Evolutionary conservation across 306 rosid species (phyloP), one percentile per base, ranked within the genome.

Genomic region (Lathyrus tuberosus): DNA sequence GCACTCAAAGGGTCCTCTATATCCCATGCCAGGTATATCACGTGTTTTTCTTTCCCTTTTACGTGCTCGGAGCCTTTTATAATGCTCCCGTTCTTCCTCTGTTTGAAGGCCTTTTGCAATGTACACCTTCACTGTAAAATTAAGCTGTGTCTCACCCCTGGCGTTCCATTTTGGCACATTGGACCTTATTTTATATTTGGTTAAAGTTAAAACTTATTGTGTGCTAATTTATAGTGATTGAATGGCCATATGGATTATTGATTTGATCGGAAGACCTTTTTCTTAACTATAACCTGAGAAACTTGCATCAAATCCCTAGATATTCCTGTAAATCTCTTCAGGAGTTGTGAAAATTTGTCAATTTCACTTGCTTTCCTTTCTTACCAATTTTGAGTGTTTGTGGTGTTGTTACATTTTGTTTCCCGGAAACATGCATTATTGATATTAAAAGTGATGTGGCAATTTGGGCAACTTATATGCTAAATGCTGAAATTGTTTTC

Each of bases 1-100:
- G 85, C 63, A 83, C 89, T 62, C 97, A 89, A 63, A 86, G 99
- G 79, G 99, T 94, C 70, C 96, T 94, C 67, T 94, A 81, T 69
- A 94, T 94, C 75, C 99, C 99, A 65, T 94, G 99, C 76, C 99
- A 94, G 96, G 99, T 87, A 76, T 67, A 44, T 43, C 11, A 49
- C 35, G 49, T 69, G 17, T 15, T 73, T 35, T 38, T 43, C 20
- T 22, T 40, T 13, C 31, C 16, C 24, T 20, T 56, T 0, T 72
- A 44, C 14, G 31, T 71, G 42, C 78, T 74, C 38, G 57, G 7
- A 49, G 30, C 56, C 65, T 65, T 60, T 59, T 35, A 20, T 57
- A 31, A 22, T 12, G 13, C 48, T 37, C 41, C 48, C 53, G 59
- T 72, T 18, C 57, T 30, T 48, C 43, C 43, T 53, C 24, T 41